Evolutionary conservation across 495 filamentous ascomycete genomes (phyloP).

Genomic region (Penicillium pancosmium): DNA sequence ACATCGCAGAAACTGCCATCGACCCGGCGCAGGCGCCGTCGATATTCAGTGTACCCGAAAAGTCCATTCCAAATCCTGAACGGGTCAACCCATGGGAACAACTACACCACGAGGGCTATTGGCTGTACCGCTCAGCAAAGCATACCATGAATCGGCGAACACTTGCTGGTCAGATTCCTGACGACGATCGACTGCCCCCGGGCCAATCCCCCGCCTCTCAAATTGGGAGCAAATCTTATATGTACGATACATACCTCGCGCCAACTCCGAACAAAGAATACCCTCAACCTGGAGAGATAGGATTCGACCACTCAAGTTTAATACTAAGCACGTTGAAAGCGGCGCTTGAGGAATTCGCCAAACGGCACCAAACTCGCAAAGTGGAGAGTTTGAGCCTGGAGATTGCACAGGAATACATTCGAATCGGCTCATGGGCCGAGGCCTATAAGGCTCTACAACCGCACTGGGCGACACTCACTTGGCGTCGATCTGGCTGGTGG

Average conservation of each 20-base stretch:
- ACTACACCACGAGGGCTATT: conserved; percentile 87
- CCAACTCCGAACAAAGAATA: conserved; percentile 74
- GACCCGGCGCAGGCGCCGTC: conserved; percentile 25
- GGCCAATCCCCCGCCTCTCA: conserved; percentile 67
- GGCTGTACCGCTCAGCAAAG: conserved; percentile 71
- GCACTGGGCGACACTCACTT: conserved; percentile 72
- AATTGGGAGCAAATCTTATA: conserved; percentile 66
- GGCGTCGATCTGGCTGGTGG: conserved; percentile 83
- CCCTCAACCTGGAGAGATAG: conserved; percentile 52
- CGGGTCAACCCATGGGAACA: conserved; percentile 74
- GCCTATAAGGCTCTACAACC: conserved; percentile 69
- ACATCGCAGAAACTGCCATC: conserved; percentile 29
- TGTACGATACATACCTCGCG: conserved; percentile 86
- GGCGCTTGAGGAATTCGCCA: conserved; percentile 66
- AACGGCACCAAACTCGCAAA: conserved; percentile 62
- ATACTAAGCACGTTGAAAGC: conserved; percentile 62
- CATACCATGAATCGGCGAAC: conserved; percentile 61
- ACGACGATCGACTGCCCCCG: conserved; percentile 71
- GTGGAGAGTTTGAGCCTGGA: conserved; percentile 71
- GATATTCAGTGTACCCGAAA: conserved; percentile 68
- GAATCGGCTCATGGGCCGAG: conserved; percentile 61
- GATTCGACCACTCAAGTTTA: conserved; percentile 64
- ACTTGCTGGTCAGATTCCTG: conserved; percentile 68
- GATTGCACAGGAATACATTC: conserved; percentile 67
- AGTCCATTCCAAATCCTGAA: conserved; percentile 63